These are phyloP conservation scores for Tulasnella sp. DNA, from an alignment of 768 basidiomycete genomes.

Conservation along the genomic window DNA sequence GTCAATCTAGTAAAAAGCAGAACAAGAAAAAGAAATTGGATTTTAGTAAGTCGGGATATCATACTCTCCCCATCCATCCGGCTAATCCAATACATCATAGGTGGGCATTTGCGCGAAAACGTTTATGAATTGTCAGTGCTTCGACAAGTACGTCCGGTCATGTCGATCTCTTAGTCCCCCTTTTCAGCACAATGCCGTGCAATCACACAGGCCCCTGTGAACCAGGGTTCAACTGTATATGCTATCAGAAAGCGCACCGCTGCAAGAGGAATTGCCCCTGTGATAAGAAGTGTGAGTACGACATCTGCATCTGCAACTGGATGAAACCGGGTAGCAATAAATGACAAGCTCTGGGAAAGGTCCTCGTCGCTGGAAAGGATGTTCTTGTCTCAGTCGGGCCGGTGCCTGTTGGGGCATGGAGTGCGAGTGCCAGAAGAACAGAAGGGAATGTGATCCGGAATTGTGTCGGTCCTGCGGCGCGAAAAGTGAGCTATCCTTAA, in stretches of 20 bases:
- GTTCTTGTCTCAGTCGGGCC: conserved; percentile 49
- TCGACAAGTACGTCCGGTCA: not conserved
- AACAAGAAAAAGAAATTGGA: not conserved
- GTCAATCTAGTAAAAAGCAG: no score
- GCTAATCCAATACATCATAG: no score
- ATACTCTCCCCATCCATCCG: not conserved
- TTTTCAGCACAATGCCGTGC: conserved; percentile 54
- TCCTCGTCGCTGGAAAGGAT: conserved; percentile 59
- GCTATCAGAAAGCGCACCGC: conserved; percentile 54
- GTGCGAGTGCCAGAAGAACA: conserved; percentile 58
- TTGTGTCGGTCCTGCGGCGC: conserved; percentile 57
- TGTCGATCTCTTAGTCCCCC: not conserved
- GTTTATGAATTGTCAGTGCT: not conserved
- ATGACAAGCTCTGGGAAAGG: conserved; percentile 48
- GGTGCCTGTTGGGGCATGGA: conserved; percentile 47
- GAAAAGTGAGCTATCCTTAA: not conserved
- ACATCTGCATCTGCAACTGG: conserved; percentile 29
- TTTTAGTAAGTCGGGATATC: not conserved
- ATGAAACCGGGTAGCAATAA: conserved; percentile 33
- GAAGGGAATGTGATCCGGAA: conserved; percentile 71
- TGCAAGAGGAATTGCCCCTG: conserved; percentile 65
- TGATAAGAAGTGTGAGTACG: conserved; percentile 51
- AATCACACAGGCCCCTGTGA: conserved; percentile 61
- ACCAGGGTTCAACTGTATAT: conserved; percentile 51
- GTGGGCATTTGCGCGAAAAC: not conserved